These are phyloP conservation scores for Herpetomonas muscarum DNA, from an alignment of 208 protist species.

Conservation along the genomic window DNA sequence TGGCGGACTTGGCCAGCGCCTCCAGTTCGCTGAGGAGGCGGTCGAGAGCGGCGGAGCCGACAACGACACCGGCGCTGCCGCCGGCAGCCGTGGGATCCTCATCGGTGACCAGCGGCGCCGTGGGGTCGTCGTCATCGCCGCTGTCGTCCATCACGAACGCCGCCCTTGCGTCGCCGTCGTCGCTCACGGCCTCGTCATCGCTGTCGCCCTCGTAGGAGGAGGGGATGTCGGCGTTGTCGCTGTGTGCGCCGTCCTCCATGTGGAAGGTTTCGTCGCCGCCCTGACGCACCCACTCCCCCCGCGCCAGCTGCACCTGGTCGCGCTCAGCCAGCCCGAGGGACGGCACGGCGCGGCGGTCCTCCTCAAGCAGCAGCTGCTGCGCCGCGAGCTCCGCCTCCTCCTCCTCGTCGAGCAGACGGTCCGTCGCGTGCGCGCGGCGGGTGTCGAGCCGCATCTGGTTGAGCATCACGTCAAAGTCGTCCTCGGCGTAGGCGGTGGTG, in stretches of 20 bases:
- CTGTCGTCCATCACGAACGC: no score
- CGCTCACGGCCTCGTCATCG: slow-evolving; percentile 4
- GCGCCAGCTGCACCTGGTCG: slow-evolving; percentile 49
- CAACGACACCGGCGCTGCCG: not conserved
- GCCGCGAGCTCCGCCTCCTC: slow-evolving; percentile 34
- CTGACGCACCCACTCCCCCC: slow-evolving; percentile 66
- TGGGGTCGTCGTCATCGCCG: not conserved
- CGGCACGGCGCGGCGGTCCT: slow-evolving; percentile 55
- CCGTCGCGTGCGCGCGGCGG: slow-evolving; percentile 54
- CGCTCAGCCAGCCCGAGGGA: slow-evolving; percentile 24
- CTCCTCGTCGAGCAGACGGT: slow-evolving; percentile 57
- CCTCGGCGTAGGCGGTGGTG: slow-evolving; percentile 7
- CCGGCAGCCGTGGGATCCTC: not conserved
- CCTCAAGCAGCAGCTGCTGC: slow-evolving; percentile 39
- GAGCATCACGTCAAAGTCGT: slow-evolving; percentile 80
- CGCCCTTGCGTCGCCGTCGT: not conserved
- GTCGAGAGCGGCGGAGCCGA: slow-evolving; percentile 32
- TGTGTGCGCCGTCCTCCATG: slow-evolving; percentile 45
- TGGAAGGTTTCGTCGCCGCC: slow-evolving; percentile 68
- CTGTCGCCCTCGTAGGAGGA: slow-evolving; percentile 40
- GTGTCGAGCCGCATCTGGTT: slow-evolving; percentile 54
- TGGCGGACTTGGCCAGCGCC: slow-evolving; percentile 13
- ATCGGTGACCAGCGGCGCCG: not conserved
- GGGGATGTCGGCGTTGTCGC: slow-evolving; percentile 47
- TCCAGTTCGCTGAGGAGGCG: slow-evolving; percentile 39